Evolutionary conservation across 2,329 filamentous ascomycete species (phyloP), one percentile per base, ranked within the genome.

Genomic region (Aspergillus nomiae): DNA sequence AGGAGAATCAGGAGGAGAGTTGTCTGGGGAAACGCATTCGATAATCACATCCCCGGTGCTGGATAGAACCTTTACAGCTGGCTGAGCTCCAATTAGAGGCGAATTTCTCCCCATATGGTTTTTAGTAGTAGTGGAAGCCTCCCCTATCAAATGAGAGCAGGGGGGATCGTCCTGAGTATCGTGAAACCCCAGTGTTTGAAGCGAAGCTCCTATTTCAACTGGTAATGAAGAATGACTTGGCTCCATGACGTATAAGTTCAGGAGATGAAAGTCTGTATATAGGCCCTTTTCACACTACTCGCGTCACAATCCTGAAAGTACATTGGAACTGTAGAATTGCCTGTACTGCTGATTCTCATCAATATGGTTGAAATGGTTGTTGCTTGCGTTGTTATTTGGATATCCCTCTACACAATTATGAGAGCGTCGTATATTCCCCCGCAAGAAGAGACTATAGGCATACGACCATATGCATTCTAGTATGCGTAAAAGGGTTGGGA

Each of bases 21-120:
- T 54, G 11, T 62, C 64, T 9, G 51, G 28, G 46, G 65, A 62
- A 10, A 61, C 63, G 59, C 78, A 78, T 59, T 78, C 70, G 28
- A 81, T 53, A 8, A 80, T 63, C 28, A 80, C 61, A 63, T 81
- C 78, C 4, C 77, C 78, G 34, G 71, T 64, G 1, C 58, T 54
- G 3, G 69, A 69, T 24, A 79, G 71, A 5, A 70, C 57, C 61
- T 63, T 73, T 21, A 64, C 62, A 10, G 50, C 50, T 32, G 59
- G 34, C 30, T 53, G 4, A 32, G 60, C 9, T 19, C 45, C 11
- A 26, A 59, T 21, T 34, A 59, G 28, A 7, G 43, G 26, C 16
- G 14, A 14, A n/a, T 6, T 8, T 12, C 36, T 32, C 26, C 6
- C 34, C 36, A 21, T 38, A 45, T 36, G 28, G 41, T 28, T 26